Conservation (phyloP, 2,329 filamentous ascomycete species). For the Trichophyton rubrum region DNA sequence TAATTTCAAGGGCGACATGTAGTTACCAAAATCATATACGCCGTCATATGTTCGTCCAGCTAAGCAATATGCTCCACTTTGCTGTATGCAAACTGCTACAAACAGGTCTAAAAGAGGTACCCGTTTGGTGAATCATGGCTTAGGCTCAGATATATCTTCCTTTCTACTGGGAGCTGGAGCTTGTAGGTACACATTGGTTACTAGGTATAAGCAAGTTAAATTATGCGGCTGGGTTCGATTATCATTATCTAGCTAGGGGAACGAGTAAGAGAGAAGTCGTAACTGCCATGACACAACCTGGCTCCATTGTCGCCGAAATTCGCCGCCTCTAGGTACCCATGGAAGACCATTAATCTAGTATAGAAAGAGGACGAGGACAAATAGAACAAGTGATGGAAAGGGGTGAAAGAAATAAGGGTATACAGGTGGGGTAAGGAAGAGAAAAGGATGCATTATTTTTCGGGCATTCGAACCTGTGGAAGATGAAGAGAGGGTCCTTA, state of each 20-base stretch:
- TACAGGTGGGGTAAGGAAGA: not conserved
- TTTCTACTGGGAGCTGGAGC: too few species aligned
- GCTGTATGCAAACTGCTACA: too few species aligned
- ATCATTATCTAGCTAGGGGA: not conserved
- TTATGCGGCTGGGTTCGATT: not conserved
- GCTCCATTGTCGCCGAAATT: not conserved
- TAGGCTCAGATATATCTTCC: too few species aligned
- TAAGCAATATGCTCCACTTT: too few species aligned
- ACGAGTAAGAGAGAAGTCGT: not conserved
- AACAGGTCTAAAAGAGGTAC: too few species aligned
- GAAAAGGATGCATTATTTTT: not conserved
- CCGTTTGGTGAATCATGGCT: too few species aligned
- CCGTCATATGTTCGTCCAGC: too few species aligned
- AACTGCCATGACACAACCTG: not conserved
- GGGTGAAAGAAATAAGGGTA: not conserved
- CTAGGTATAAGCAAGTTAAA: not conserved
- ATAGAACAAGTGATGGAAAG: not conserved
- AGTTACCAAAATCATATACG: too few species aligned
- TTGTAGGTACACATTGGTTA: too few species aligned
- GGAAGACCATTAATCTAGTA: not conserved
- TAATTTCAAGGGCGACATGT: too few species aligned
- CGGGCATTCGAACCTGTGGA: not conserved
- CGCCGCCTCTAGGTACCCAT: not conserved
- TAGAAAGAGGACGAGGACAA: not conserved
- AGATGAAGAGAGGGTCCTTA: not conserved